Evolutionary conservation across 228 moss, liverwort and hornwort genomes (phyloP).

Genomic region (Sphagnum fallax): DNA sequence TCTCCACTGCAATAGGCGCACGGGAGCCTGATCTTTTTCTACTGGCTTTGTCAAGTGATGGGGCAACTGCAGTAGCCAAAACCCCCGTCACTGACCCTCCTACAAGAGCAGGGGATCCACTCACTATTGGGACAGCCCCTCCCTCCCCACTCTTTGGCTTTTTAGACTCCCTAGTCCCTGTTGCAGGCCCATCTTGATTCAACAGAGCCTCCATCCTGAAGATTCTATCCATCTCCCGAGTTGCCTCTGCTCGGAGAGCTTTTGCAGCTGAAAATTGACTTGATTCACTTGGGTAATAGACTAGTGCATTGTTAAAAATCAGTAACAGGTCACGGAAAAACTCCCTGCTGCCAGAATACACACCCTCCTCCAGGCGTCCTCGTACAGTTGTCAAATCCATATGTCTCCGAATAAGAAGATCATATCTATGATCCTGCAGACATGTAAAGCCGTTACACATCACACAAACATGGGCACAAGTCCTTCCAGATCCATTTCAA

Average conservation of each 20-base stretch:
- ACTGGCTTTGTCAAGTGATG: constrained; percentile 14
- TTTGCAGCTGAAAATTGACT: constrained; percentile 58
- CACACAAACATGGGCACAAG: not conserved
- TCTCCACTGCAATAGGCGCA: constrained; percentile 21
- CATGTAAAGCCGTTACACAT: not conserved
- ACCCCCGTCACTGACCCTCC: not conserved
- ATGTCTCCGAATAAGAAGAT: constrained; percentile 60
- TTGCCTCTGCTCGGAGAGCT: constrained; percentile 44
- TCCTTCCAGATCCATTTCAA: not conserved
- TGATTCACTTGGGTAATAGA: constrained; percentile 48
- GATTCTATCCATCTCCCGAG: constrained; percentile 63
- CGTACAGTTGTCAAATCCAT: constrained; percentile 71
- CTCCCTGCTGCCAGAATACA: constrained; percentile 70
- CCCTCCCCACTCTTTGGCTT: constrained; percentile 22
- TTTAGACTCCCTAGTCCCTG: constrained; percentile 64
- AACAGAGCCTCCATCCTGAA: constrained; percentile 63
- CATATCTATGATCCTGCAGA: constrained; percentile 48
- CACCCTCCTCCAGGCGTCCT: constrained; percentile 71
- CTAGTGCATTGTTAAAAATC: constrained; percentile 81
- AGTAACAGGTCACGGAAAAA: constrained; percentile 85
- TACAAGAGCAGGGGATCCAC: constrained; percentile 4
- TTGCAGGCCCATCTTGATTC: constrained; percentile 75
- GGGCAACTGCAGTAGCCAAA: not conserved
- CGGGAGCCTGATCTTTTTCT: constrained; percentile 44
- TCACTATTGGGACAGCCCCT: constrained; percentile 2